Evolutionary conservation across 192 early-diverging fungal species (phyloP), one percentile per base, ranked within the genome.

Genomic region (Radiomyces spectabilis): DNA sequence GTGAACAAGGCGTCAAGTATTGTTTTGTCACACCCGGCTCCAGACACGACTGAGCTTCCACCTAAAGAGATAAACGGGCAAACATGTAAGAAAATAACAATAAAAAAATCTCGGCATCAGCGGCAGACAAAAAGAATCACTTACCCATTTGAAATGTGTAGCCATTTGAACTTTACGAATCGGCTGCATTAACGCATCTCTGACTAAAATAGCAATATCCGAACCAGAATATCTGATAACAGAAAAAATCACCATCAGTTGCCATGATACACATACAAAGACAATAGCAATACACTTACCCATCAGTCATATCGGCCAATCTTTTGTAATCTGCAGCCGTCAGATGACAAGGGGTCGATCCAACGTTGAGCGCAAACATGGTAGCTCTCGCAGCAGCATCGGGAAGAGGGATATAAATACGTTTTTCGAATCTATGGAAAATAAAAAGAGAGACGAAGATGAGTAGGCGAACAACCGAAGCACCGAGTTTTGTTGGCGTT

Each of bases 331-430:
- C 93, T 29, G 81, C 66, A 54, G 66, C 51, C 19, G 68, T 77
- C 29, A 99, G 59, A n/a, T 56, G 78, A 55, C 89, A 92, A 33
- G 92, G 92, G 18, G 94, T 97, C 30, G 86, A 78, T 12, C 96
- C 95, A 24, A 97, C 84, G 66, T 99, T 91, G 56, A 99, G 65
- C 62, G 84, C 75, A 74, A 97, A 93, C 92, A 99, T 92, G 49
- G 73, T 78, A 15, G 88, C 82, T 13, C 96, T 82, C 26, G 94
- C 95, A 53, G 82, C 78, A 8, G 75, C 55, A 21, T 97, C 96
- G 1, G 96, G 96, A 49, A 99, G 82, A 37, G 96, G 94, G 41
- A 99, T 99, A 69, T 91, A 99, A 35, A 99, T 98, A 52, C 96
- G 79, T 71, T 92, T 97, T 66, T 99, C 95, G 55, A 99, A 99